Evolutionary conservation across 129 eudicot genomes (phyloP), one percentile per base, ranked within the genome.

Genomic region (Flaveria sonorensis): DNA sequence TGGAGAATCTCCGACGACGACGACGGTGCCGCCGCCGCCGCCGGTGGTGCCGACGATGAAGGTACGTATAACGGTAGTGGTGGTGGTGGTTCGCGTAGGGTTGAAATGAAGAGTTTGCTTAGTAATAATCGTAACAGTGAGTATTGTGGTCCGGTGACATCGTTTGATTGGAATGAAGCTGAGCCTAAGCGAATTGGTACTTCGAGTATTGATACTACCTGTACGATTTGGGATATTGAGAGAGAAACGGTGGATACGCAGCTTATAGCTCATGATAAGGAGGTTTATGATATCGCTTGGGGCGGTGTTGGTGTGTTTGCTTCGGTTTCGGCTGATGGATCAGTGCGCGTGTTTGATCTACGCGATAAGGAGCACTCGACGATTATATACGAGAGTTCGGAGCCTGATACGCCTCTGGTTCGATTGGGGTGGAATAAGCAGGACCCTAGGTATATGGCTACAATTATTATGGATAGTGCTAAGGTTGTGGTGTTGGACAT

Each of bases 281-380:
- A 93, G 95, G 98, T 93, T 10, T 93, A 86, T 19, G 98, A 93
- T 19, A 93, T 93, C 12, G 97, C 98, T 4, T 93, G 98, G 98
- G 98, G 98, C 12, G 98, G 98, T 6, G 98, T 89, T 14, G 98
- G 98, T 11, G 98, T 93, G 60, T 93, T 93, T n/a, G 98, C 98
- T 0, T 90, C 97, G 9, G 98, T 93, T 19, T 93, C 98, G 0
- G 98, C 98, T 0, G 98, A 93, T 68, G 98, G 98, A 1, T 88
- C 95, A 0, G 98, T 93, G 32, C 73, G 98, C 73, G 98, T 93
- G 21, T 93, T 93, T 11, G 98, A 93, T 81, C 77, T 93, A 7
- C 84, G 98, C 0, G 97, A 90, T 59, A 93, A 93, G 85, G 98
- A 93, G 87, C 98, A 93, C 46, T 87, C 93, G 0, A 93, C 98